Evolutionary conservation across 2,329 filamentous ascomycete species (phyloP), one percentile per base, ranked within the genome.

Genomic region (Didymella exigua): DNA sequence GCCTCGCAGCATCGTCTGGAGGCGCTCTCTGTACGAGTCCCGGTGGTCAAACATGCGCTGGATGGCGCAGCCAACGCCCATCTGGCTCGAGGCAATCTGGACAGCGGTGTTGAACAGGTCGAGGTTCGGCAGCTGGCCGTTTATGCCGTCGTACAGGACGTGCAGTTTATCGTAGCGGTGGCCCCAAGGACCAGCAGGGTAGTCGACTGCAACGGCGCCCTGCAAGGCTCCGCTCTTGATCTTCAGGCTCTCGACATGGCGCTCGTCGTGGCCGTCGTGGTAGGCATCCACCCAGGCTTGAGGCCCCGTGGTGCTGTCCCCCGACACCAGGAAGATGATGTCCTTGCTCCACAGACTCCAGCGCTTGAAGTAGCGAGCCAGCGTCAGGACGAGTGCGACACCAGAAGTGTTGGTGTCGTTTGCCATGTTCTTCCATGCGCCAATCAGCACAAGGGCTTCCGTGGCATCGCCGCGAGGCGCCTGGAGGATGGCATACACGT

Each of bases 261-360:
- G 77, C 0, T 88, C 82, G 62, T 89, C 83, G 69, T 97, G 92
- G 18, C 90, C 88, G 73, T 96, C 91, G 75, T 99, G 95, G 75
- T 99, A 99, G 1, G 95, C 95, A 70, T 97, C 93, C 8, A 97
- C 91, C 95, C 95, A 99, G 21, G 95, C 95, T 73, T 98, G 93
- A 0, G 92, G 91, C 0, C 93, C 95, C 10, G 90, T 89, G 55
- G 88, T 89, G 74, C 91, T 96, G 76, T 99, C 95, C 0, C 90
- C 88, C 0, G 95, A 88, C 41, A 99, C 84, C 5, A 99, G 78
- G 65, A 99, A 86, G 54, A 99, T 93, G 63, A 99, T 96, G 74
- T 99, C 95, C 76, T 99, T 99, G 55, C 93, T 97, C 95, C 95
- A 99, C 24, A 99, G 82, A 48, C 92, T 97, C 95, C 95, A 99